phyloP scores from a whole-genome alignment of 208 protist genomes.

The Leishmania tropica region DNA sequence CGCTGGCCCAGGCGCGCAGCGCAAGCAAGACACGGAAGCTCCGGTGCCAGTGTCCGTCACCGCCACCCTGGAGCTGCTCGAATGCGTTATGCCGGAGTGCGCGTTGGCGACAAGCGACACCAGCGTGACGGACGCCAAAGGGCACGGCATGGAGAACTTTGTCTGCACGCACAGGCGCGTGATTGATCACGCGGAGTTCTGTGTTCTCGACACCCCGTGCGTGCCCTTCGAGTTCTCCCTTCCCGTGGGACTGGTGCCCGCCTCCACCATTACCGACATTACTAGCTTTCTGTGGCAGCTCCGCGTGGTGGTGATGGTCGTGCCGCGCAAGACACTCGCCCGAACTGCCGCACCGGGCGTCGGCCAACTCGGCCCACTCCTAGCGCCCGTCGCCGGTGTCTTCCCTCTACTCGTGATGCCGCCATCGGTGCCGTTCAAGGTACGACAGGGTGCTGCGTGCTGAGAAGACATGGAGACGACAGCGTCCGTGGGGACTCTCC shows the following conservation, averaged over 20 bases:
- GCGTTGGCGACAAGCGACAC: constrained; percentile 14
- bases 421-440: constrained; percentile 11
- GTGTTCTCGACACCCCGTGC: constrained; percentile 24
- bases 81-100: constrained; percentile 33
- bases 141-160: constrained; percentile 29
- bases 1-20: neutral
- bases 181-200: constrained; percentile 23
- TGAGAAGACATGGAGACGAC: neutral
- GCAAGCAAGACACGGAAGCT: constrained; percentile 4
- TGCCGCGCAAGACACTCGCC: constrained; percentile 20
- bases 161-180: constrained; percentile 29
- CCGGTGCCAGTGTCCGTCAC: constrained; percentile 24
- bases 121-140: constrained; percentile 17
- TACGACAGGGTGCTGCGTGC: constrained; percentile 20
- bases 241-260: constrained; percentile 22
- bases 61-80: constrained; percentile 27
- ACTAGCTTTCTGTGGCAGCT: constrained; percentile 36
- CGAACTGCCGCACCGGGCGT: constrained; percentile 14
- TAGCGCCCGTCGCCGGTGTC: constrained; percentile 17
- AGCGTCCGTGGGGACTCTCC: no score
- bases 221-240: constrained; percentile 34
- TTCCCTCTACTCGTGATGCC: constrained; percentile 32
- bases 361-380: constrained; percentile 21
- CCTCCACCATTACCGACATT: constrained; percentile 31
- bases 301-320: constrained; percentile 23